These are phyloP conservation scores for Acanthamoeba rhysodes DNA, from an alignment of 208 protist genomes.

Conservation along the genomic window DNA sequence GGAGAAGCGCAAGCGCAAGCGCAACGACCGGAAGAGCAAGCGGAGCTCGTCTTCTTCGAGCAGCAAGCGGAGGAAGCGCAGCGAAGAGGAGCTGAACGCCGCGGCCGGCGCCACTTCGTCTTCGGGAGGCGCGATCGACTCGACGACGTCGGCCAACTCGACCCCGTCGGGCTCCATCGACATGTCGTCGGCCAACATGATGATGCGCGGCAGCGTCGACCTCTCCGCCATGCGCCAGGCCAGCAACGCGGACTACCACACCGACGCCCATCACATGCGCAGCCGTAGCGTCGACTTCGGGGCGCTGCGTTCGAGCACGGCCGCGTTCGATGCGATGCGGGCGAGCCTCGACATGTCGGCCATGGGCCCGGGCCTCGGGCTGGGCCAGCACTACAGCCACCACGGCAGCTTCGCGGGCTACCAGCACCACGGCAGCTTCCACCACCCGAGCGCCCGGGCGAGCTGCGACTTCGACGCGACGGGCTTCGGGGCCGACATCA, in stretches of 20 bases:
- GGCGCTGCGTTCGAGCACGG: background rate
- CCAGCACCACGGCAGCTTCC: background rate
- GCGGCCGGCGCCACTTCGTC: slow-evolving; percentile 16
- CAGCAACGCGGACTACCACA: background rate
- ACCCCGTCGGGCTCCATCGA: background rate
- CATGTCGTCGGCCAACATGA: background rate
- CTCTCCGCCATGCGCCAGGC: background rate
- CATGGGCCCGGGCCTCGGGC: background rate
- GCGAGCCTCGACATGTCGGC: slow-evolving; percentile 39
- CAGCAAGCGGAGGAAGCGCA: background rate
- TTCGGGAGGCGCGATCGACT: background rate
- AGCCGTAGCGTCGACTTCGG: slow-evolving; percentile 30
- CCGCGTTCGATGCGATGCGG: slow-evolving; percentile 28
- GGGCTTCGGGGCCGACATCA: slow-evolving; percentile 19
- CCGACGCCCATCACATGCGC: background rate
- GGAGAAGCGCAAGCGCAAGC: slow-evolving; percentile 51
- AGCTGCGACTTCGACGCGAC: background rate
- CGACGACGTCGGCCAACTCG: background rate
- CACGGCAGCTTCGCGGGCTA: slow-evolving; percentile 28
- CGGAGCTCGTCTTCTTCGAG: slow-evolving; percentile 44
- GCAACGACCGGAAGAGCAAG: background rate
- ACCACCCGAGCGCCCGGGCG: background rate
- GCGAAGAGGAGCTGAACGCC: slow-evolving; percentile 85
- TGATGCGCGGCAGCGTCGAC: background rate
- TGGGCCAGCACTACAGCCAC: slow-evolving; percentile 13